phyloP scores from a whole-genome alignment of 352 stramenopile species.

The Phytophthora europaea region DNA sequence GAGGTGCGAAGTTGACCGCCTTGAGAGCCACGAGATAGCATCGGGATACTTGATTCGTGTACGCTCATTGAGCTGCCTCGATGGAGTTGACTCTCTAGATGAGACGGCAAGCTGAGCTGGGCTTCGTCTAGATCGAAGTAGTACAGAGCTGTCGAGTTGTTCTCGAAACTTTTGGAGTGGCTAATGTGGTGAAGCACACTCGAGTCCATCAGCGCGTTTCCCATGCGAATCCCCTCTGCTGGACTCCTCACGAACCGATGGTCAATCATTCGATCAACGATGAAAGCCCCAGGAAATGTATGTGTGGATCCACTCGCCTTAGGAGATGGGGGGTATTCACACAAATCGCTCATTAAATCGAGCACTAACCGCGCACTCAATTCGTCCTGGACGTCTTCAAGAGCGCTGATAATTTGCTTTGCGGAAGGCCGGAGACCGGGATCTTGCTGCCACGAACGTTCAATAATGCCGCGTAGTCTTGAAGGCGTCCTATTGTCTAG shows the following conservation, averaged over 20 bases:
- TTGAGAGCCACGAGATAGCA: constrained; percentile 20
- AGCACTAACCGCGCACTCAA: constrained; percentile 34
- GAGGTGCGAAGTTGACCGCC: constrained; percentile 22
- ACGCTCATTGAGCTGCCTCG: constrained; percentile 19
- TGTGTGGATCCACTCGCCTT: constrained; percentile 2
- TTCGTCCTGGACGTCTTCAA: constrained; percentile 50
- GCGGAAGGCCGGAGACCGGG: constrained; percentile 43
- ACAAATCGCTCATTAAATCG: constrained; percentile 26
- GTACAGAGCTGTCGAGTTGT: constrained; percentile 39
- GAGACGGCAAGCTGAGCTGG: constrained; percentile 22
- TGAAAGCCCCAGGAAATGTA: constrained; percentile 29
- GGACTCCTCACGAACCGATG: constrained; percentile 47
- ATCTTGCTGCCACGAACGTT: constrained; percentile 43
- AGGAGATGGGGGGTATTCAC: constrained; percentile 4
- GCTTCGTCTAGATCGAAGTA: constrained; percentile 49
- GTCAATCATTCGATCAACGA: constrained; percentile 42
- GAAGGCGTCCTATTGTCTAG: constrained; percentile 30
- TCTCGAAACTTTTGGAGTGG: constrained; percentile 56
- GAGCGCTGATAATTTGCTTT: constrained; percentile 31
- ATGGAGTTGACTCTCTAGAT: constrained; percentile 22
- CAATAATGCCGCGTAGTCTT: constrained; percentile 39
- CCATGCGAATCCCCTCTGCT: constrained; percentile 57
- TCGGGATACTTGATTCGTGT: constrained; percentile 31
- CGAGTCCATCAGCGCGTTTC: constrained; percentile 76
- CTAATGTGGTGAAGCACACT: constrained; percentile 63